phyloP scores from a whole-genome alignment of 345 rosid species.

The Melaleuca alternifolia region DNA sequence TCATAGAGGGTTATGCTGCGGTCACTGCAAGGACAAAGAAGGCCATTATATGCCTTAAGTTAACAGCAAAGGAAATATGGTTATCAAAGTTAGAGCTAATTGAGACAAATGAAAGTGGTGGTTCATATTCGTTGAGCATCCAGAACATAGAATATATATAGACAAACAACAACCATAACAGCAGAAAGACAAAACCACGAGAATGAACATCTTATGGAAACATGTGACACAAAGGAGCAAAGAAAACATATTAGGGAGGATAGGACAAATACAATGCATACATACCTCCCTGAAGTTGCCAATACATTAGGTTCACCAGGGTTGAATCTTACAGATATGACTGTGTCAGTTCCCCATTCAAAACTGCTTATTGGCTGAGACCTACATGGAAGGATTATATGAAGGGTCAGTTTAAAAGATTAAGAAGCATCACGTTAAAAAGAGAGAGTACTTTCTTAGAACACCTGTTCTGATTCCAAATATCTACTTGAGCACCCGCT shows the following conservation, averaged over 20 bases:
- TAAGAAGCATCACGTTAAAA: neutral
- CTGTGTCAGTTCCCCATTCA: conserved; percentile 81
- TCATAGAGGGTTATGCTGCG: conserved; percentile 74
- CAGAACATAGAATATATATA: neutral
- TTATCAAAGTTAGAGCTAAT: neutral
- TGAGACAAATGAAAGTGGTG: neutral
- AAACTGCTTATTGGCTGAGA: conserved; percentile 85
- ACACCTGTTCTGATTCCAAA: conserved; percentile 96
- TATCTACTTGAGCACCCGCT: conserved; percentile 84
- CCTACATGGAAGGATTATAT: conserved; percentile 22
- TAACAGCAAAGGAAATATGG: neutral
- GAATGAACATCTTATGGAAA: neutral
- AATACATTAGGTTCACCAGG: conserved; percentile 85
- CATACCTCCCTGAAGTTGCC: conserved; percentile 77
- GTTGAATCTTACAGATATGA: conserved; percentile 81
- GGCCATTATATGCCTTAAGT: neutral
- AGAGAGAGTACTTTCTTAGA: neutral
- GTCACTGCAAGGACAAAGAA: conserved; percentile 36
- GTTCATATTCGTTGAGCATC: neutral
- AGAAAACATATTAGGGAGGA: neutral
- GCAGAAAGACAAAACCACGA: neutral
- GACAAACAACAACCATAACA: neutral
- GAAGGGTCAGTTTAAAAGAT: neutral
- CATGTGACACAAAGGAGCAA: neutral
- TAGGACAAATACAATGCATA: neutral